Evolutionary conservation across 176 grass and related monocot species (phyloP).

Genomic region (Melocanna baccifera): DNA sequence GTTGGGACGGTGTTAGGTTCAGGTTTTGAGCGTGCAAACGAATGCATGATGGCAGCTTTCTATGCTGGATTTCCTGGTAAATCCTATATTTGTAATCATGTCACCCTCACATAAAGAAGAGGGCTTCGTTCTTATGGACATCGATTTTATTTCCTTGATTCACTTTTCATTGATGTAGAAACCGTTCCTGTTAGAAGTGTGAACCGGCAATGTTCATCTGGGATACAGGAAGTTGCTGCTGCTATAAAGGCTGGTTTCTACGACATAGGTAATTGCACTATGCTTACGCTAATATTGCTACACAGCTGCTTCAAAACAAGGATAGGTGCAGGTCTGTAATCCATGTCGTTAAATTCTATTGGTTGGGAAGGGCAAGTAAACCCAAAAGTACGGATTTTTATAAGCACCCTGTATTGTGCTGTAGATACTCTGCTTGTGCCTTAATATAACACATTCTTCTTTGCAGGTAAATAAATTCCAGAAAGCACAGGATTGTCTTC

Average conservation of each 20-base stretch:
- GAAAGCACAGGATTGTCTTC: constrained; percentile 91
- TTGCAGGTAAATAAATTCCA: constrained; percentile 61
- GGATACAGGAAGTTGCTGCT: constrained; percentile 81
- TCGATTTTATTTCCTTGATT: background rate
- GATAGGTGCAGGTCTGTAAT: constrained; percentile 88
- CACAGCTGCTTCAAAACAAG: constrained; percentile 38
- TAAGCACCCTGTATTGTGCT: background rate
- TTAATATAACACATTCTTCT: constrained; percentile 26
- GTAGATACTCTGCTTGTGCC: background rate
- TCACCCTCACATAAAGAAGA: background rate
- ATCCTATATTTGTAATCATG: background rate
- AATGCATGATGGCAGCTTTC: constrained; percentile 93
- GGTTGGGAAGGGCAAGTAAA: constrained; percentile 90
- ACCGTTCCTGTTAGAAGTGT: constrained; percentile 93
- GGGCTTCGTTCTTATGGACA: background rate
- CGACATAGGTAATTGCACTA: constrained; percentile 58
- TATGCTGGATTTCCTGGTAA: constrained; percentile 95
- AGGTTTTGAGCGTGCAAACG: constrained; percentile 75
- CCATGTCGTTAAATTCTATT: constrained; percentile 67
- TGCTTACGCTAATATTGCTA: background rate
- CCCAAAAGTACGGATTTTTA: constrained; percentile 59
- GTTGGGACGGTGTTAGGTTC: constrained; percentile 84
- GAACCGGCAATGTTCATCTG: constrained; percentile 93
- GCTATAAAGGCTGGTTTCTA: constrained; percentile 96
- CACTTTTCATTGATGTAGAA: constrained; percentile 35